Base-by-base conservation (phyloP, 2,329 filamentous ascomycete species). In the Aspergillus persii region DNA sequence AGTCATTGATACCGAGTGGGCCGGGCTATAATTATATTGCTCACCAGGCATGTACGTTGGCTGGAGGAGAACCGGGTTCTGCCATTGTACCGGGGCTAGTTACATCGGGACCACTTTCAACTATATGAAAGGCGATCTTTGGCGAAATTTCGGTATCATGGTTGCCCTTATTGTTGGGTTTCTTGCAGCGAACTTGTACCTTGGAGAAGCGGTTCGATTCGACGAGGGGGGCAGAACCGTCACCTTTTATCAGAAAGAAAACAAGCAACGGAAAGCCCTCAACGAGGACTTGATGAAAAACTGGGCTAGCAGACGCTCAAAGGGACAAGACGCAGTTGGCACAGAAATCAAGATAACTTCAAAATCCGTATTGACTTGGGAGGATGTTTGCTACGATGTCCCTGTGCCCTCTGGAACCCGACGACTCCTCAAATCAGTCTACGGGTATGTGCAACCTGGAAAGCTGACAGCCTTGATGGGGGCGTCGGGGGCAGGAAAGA, bases 31-130 rank as follows among this genome's bases (percentile, higher is more conserved):
- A 77, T 59, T 82, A 93, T 61, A 86, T 92, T 68, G 80, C 84
- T 46, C 80, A 93, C 68, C 91, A 95, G 75, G 89, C 91, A 1
- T 96, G 92, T 77, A 95, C 91, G 0, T 82, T 96, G 3, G 76
- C 88, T 0, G 92, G 92, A 1, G 90, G 89, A 7, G 79, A 77
- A 0, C 79, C 88, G 0, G 91, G 92, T 1, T 88, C 84, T 0
- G 74, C 80, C 1, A 70, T 80, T 8, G 85, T 96, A 0, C 81
- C 83, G 0, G 92, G 3, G 77, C 79, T 0, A 83, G 81, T 12
- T 96, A 96, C 71, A 84, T 96, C 61, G 80, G 83, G 0, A 75
- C 85, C 26, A 86, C 82, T 0, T 96, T 90, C 73, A 82, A 83
- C 0, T 96, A 93, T 76, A 73, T 79, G 11, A 82, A 84, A 0